Evolutionary conservation across 805 yeast species (phyloP).

Genomic region (Ogataea glucozyma): DNA sequence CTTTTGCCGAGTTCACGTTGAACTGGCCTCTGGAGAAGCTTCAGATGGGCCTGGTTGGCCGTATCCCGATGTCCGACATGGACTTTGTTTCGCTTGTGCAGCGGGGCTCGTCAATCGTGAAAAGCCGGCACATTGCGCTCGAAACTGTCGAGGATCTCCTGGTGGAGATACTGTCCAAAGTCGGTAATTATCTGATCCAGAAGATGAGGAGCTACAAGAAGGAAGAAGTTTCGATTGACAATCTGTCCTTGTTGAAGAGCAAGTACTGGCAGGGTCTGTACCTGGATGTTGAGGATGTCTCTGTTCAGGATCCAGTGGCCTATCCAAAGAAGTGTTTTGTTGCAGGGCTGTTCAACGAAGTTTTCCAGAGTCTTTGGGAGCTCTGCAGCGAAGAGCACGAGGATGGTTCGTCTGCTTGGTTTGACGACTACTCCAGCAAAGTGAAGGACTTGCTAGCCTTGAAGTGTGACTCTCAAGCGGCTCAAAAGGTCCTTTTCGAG

Average conservation of each 20-base stretch:
- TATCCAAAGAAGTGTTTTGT: slow-evolving; percentile 18
- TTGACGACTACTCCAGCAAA: slow-evolving; percentile 4
- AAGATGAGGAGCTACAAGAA: slow-evolving; percentile 3
- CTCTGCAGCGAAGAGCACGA: slow-evolving; percentile 3
- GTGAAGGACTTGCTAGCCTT: neutral
- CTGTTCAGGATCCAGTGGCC: neutral
- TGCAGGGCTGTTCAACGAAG: slow-evolving; percentile 30
- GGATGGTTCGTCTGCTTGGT: neutral
- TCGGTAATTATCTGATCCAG: slow-evolving; percentile 44
- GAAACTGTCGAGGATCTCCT: slow-evolving; percentile 31
- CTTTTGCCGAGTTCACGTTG: slow-evolving; percentile 39
- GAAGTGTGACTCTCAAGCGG: neutral
- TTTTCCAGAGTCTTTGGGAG: slow-evolving; percentile 22
- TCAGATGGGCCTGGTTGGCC: slow-evolving; percentile 24
- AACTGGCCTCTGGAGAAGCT: slow-evolving; percentile 34
- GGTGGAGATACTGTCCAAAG: slow-evolving; percentile 42
- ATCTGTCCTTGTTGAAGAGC: slow-evolving; percentile 16
- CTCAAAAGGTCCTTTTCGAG: slow-evolving; percentile 12
- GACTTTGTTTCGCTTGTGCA: slow-evolving; percentile 50
- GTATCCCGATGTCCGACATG: slow-evolving; percentile 45
- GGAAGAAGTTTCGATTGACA: slow-evolving; percentile 7
- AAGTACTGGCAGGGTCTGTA: slow-evolving; percentile 32
- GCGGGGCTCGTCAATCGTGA: slow-evolving; percentile 38
- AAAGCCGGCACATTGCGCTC: slow-evolving; percentile 25
- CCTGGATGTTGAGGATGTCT: slow-evolving; percentile 7